Base-by-base conservation (phyloP, 768 basidiomycete species). In the Lactifluus hygrophoroides region DNA sequence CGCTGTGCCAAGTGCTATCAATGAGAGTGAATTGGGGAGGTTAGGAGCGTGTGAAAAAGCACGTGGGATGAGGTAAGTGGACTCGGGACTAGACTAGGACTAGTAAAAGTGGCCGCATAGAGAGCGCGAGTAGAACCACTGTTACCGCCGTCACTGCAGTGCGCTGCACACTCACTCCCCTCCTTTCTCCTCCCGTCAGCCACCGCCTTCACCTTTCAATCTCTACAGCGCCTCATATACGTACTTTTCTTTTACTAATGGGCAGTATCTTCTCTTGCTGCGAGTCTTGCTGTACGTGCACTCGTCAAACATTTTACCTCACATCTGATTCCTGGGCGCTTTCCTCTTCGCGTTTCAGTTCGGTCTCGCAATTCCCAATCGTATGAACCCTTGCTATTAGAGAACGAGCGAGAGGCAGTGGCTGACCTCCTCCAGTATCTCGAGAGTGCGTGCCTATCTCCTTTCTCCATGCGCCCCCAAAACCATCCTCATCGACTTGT, bases 321-420 rank as follows among this genome's bases (percentile, higher is more conserved):
- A 62, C 46, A 53, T 11, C 46, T 25, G 62, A 35, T 56, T 30
- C 50, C 34, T 30, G 57, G 27, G 43, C 51, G 21, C 46, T 51
- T 45, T 21, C 56, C 51, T 57, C 34, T 59, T 49, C 32, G 37
- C 30, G 37, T 27, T 55, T 43, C 71, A 92, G 90, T 90, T 71
- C 81, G 79, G 64, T 86, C 88, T 69, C 86, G 85, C 70, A 86
- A 80, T 78, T 87, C 89, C 65, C 88, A 91, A 71, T 79, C 86
- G 50, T 93, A 92, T 68, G 90, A 94, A 69, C 90, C 90, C 21
- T 72, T 94, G 56, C 78, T 94, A 43, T 74, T 92, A 52, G 90
- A 94, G 76, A 92, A 90, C 69, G 95, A 99, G 77, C 81, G 95
- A 60, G 95, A 98, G 74, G 95, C 95, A 5, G 96, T 99, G 17